Base-by-base conservation (phyloP, 2,329 filamentous ascomycete species). In the Leptographium wingfieldii region DNA sequence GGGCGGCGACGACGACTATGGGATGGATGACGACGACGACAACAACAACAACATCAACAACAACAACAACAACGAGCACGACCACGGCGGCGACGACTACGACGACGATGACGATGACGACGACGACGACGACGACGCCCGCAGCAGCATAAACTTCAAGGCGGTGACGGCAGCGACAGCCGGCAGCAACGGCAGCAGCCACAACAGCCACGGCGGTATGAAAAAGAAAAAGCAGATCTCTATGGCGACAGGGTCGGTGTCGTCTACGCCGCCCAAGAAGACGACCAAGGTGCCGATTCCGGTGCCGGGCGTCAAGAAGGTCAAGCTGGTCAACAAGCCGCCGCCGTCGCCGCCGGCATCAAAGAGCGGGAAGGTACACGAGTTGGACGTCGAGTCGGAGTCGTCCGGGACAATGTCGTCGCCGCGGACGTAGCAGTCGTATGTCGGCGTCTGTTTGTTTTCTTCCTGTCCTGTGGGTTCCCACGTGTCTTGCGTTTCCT, bases 331-430 rank as follows among this genome's bases (percentile, higher is more conserved):
- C 12, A 65, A 70, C 19, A 73, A 33, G 67, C 77, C 79, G 49
- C 70, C 72, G 11, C 67, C 79, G 57, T 76, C 79, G 10, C 75
- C 78, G 4, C 72, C 70, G n/a, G 68, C 76, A 31, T 77, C 77
- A 27, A 80, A 78, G 66, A 77, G 74, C 62, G 76, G 77, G 22
- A 74, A 74, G 53, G 73, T 77, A 53, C 73, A 74, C 22, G 80
- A 82, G 55, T 5, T 63, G 19, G 63, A 64, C 19, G 76, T 71
- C 51, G 77, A 77, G 63, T 82, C 80, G 19, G 81, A 83, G 66
- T 81, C 80, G 49, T 82, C 80, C 0, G 81, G 77, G 22, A 78
- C 78, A 0, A 68, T 81, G 61, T 83, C 80, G 0, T 82, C 80
- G 19, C 80, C 80, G 22, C 78, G 72, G 14, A 27, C 25, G 12